These are phyloP conservation scores for Phellopilus nigrolimitatus DNA, from an alignment of 1,284 basidiomycete genomes.

Conservation along the genomic window DNA sequence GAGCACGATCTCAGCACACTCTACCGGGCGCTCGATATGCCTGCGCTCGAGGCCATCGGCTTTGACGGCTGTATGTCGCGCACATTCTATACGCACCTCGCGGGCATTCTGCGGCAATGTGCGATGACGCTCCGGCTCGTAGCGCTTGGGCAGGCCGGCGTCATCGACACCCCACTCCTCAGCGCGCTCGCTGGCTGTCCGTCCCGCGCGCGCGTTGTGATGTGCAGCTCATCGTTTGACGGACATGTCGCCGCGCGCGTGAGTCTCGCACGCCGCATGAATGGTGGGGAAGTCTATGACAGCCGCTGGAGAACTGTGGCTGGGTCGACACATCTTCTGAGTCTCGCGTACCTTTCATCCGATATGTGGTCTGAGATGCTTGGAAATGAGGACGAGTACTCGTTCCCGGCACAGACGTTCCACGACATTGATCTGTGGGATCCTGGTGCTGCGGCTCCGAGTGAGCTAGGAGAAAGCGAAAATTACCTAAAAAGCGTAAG, in stretches of 20 bases:
- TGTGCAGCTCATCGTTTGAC: slow-evolving; percentile 13
- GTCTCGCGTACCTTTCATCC: slow-evolving; percentile 8
- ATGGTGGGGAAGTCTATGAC: background rate
- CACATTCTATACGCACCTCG: background rate
- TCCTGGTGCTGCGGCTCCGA: background rate
- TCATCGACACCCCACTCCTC: slow-evolving; percentile 2
- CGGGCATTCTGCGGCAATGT: slow-evolving; percentile 3
- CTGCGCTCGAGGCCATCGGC: slow-evolving; percentile 6
- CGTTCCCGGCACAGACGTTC: slow-evolving; percentile 3
- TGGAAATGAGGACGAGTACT: background rate
- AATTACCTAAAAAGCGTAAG: background rate
- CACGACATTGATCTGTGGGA: background rate
- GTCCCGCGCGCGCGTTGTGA: background rate
- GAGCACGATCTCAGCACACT: slow-evolving; percentile 7
- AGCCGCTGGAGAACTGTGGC: background rate
- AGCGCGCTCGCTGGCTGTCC: background rate
- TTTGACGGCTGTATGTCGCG: slow-evolving; percentile 8
- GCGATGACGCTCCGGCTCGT: slow-evolving; percentile 4
- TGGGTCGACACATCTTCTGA: background rate
- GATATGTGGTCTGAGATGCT: slow-evolving; percentile 10
- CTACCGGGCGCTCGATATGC: background rate
- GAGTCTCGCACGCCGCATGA: background rate
- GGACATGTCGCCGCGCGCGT: slow-evolving; percentile 7
- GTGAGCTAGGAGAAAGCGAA: background rate
- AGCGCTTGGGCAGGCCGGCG: slow-evolving; percentile 6